Evolutionary conservation across 805 yeast genomes (phyloP).

Genomic region (Naumovozyma dairenensis): DNA sequence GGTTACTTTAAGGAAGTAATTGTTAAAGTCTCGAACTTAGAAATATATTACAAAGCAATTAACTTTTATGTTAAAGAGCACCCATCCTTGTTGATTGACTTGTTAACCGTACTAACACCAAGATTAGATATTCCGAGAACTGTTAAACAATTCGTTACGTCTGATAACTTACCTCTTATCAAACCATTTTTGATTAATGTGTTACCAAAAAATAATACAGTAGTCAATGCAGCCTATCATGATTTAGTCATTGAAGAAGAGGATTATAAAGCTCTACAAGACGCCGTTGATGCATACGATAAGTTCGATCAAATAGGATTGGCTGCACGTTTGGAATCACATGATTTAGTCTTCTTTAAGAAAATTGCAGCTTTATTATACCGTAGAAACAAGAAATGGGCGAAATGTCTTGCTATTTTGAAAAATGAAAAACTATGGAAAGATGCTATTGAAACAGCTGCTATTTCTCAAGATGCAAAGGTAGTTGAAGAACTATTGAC

Average conservation of each 20-base stretch:
- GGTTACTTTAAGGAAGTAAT: slow-evolving; percentile 87
- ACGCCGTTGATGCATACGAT: slow-evolving; percentile 81
- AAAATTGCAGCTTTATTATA: slow-evolving; percentile 91
- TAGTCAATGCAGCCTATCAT: slow-evolving; percentile 92
- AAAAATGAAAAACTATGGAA: slow-evolving; percentile 92
- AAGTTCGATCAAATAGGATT: slow-evolving; percentile 86
- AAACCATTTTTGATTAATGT: slow-evolving; percentile 92
- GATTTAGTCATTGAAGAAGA: slow-evolving; percentile 93
- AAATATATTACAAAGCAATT: slow-evolving; percentile 93
- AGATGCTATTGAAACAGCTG: slow-evolving; percentile 88
- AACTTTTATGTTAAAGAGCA: slow-evolving; percentile 88
- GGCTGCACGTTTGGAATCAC: slow-evolving; percentile 88
- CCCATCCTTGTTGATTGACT: slow-evolving; percentile 81
- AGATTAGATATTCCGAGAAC: slow-evolving; percentile 92
- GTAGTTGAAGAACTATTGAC: slow-evolving; percentile 81
- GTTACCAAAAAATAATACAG: slow-evolving; percentile 77
- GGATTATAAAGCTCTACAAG: slow-evolving; percentile 81
- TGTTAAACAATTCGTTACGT: slow-evolving; percentile 85
- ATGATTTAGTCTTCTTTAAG: slow-evolving; percentile 83
- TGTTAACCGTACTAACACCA: slow-evolving; percentile 73
- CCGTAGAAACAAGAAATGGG: slow-evolving; percentile 90
- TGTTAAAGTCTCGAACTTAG: slow-evolving; percentile 90
- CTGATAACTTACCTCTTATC: slow-evolving; percentile 92
- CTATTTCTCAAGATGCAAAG: slow-evolving; percentile 65
- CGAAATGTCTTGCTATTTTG: slow-evolving; percentile 75